Evolutionary conservation across 2,329 filamentous ascomycete genomes (phyloP).

Genomic region (Diaporthe sp.): DNA sequence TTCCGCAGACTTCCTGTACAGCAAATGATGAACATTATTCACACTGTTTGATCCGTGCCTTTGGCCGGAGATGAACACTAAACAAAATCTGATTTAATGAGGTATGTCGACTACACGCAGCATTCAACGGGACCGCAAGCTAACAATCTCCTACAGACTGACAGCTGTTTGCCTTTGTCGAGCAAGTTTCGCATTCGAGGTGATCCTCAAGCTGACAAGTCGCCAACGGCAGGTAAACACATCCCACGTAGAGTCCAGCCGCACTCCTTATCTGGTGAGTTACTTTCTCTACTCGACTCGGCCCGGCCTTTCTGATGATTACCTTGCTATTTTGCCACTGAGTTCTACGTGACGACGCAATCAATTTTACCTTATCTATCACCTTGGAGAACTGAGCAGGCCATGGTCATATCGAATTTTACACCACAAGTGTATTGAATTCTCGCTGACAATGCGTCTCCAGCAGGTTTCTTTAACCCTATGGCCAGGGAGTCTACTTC

Average conservation of each 20-base stretch:
- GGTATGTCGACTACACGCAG: conserved; percentile 47
- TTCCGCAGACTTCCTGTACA: conserved; percentile 38
- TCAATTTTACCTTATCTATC: conserved; percentile 53
- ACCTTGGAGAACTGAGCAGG: conserved; percentile 74
- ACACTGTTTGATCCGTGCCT: conserved; percentile 69
- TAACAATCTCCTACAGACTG: conserved; percentile 36
- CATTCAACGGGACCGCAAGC: not conserved
- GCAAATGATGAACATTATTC: conserved; percentile 69
- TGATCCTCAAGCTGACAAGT: conserved; percentile 30
- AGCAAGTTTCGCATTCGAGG: conserved; percentile 4
- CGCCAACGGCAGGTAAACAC: conserved; percentile 33
- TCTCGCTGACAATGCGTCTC: conserved; percentile 29
- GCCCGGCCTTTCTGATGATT: conserved; percentile 62
- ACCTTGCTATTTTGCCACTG: conserved; percentile 60
- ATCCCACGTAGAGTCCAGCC: not conserved
- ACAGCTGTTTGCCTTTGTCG: conserved; percentile 36
- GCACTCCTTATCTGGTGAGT: conserved; percentile 25
- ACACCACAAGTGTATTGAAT: conserved; percentile 18
- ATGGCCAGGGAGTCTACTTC: conserved; percentile 4
- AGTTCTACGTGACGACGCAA: conserved; percentile 68
- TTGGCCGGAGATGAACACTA: conserved; percentile 65
- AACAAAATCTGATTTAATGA: conserved; percentile 67
- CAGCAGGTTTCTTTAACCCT: not conserved
- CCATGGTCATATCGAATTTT: conserved; percentile 41
- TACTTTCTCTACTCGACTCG: conserved; percentile 14